Evolutionary conservation across 176 grass and related monocot genomes (phyloP), one percentile per base, ranked within the genome.

Genomic region (Cenchrus fungigraminus): DNA sequence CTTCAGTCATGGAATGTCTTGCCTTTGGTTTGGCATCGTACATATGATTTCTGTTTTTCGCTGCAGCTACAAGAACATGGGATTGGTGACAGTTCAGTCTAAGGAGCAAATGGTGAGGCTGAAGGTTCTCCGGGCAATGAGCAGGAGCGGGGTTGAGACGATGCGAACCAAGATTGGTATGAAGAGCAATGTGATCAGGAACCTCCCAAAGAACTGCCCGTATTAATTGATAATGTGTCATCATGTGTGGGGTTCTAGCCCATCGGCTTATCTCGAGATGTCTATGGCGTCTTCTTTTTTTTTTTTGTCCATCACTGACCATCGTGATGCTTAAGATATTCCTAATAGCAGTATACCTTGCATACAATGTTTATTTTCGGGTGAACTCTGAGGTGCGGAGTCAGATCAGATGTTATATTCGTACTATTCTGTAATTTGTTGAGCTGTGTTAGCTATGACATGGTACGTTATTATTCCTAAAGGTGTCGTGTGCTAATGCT

Each of bases 111-210:
- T 96, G 79, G 90, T 94, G 22, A 92, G 93, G 86, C 73, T 99
- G 88, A 99, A 96, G 70, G 91, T 99, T 79, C 80, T 96, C 22
- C 87, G 83, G 37, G 86, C 89, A 71, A 94, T 99, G 89, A 99
- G 86, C 82, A 92, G 1, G 75, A 71, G 63, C 2, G 93, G 97
- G 12, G 89, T 99, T 4, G 91, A 99, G 56, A 77, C 43, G 0
- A 99, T 96, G 97, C 82, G 97, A 12, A 87, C 79, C 25, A 99
- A 94, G 86, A 96, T 96, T 2, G 91, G 91, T 8, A 99, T 94
- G 90, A 99, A 91, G 88, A 96, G 88, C 69, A 99, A 99, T 64
- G 88, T 99, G 65, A 96, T 96, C 74, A 76, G 94, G 19, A 96
- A 99, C 60, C 97, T 99, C n/a, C 97, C 97, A 4, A 99, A 91